phyloP scores from a whole-genome alignment of 2,329 filamentous ascomycete genomes.

The Elsinoe perseae region DNA sequence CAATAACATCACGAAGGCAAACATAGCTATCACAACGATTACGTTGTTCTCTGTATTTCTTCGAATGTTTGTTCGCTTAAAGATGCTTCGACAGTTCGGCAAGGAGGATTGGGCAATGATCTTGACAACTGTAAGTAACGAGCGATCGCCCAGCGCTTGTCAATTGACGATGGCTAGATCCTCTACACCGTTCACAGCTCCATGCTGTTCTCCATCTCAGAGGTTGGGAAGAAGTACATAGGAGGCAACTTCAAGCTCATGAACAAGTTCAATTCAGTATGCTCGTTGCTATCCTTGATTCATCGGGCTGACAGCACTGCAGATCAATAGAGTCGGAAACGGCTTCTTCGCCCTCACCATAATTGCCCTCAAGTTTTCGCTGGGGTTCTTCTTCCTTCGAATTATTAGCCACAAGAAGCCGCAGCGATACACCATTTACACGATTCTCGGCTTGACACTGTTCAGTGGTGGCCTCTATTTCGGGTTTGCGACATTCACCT shows the following conservation, averaged over 20 bases:
- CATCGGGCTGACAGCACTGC: not conserved
- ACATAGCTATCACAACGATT: not conserved
- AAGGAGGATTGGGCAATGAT: constrained; percentile 13
- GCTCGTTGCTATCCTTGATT: not conserved
- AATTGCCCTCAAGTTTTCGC: constrained; percentile 4
- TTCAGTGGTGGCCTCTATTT: not conserved
- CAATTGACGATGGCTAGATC: not conserved
- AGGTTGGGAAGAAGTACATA: constrained; percentile 2
- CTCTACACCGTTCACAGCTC: constrained; percentile 5
- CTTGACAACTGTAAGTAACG: not conserved
- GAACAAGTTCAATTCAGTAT: not conserved
- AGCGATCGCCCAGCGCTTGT: not conserved
- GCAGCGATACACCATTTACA: not conserved
- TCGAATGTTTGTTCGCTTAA: constrained; percentile 9
- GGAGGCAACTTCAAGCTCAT: not conserved
- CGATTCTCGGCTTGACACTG: not conserved
- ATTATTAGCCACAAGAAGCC: constrained; percentile 5
- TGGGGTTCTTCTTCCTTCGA: constrained; percentile 11
- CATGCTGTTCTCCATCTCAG: not conserved
- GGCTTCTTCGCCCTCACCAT: constrained; percentile 13
- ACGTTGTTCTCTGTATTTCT: constrained; percentile 4
- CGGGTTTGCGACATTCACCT: constrained; percentile 4
- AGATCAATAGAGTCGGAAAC: not conserved
- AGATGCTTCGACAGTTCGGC: constrained; percentile 10
- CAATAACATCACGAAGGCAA: constrained; percentile 1